Evolutionary conservation across 2,329 filamentous ascomycete species (phyloP), one percentile per base, ranked within the genome.

Genomic region (Dothidotthia symphoricarpi): DNA sequence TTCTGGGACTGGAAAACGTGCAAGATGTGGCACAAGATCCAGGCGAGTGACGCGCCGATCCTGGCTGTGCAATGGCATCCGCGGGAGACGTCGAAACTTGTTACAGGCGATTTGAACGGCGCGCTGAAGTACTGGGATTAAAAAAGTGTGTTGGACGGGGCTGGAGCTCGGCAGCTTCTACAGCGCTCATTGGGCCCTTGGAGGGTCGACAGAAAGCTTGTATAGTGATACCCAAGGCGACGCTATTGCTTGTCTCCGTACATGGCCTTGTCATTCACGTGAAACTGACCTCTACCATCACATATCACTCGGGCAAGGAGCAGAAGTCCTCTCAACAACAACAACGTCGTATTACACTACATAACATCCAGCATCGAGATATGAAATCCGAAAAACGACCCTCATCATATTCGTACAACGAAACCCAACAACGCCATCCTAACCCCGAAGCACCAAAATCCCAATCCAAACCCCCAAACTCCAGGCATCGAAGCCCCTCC

Each of bases 1-100:
- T 96, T 97, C 71, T 98, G 90, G 88, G 93, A 97, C 69, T 98
- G 90, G 88, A 98, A 98, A 79, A 96, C 89, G 26, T 95, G 91
- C 68, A 97, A 96, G 72, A 91, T 98, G 89, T 95, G 88, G 70
- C 88, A 95, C 71, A 97, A 97, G 76, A 81, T 98, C 50, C 81
- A 86, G 69, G 90, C 88, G 16, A 82, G 87, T 42, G 89, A 88
- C 37, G 80, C 85, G 36, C 82, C 90, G 4, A 77, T 96, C 37
- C 88, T 88, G n/a, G 87, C 85, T 51, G 80, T 93, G 41, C 86
- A 86, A 64, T 98, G 93, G 91, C 90, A 97, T 68, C 89, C 91
- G n/a, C 86, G 96, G 70, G 93, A 98, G 75, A 93, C 85, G 13
- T 93, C 86, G 63, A 96, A 96, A 75, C 82, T 97, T 24, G 86